phyloP scores from a whole-genome alignment of 1,284 basidiomycete species.

The Trichosporon sp. region DNA sequence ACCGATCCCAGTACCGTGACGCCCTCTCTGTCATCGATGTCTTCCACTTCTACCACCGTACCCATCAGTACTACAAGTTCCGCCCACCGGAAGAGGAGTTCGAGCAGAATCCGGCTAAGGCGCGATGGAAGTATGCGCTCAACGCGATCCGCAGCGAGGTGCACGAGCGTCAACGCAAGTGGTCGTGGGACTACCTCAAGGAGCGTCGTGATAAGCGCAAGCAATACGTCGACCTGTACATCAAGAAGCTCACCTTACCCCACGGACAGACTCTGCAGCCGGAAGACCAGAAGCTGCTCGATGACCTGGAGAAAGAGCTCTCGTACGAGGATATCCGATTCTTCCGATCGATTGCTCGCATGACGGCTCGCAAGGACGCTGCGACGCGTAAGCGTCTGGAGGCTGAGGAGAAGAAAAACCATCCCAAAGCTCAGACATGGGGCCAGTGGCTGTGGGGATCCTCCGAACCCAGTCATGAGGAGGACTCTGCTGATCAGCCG shows the following conservation, averaged over 20 bases:
- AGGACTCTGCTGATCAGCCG: constrained; percentile 30
- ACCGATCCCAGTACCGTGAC: constrained; percentile 95
- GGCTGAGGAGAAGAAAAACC: constrained; percentile 63
- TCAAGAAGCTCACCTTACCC: constrained; percentile 66
- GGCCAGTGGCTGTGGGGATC: constrained; percentile 79
- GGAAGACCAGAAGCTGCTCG: constrained; percentile 67
- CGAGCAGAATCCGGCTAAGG: constrained; percentile 67
- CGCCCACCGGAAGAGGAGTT: constrained; percentile 69
- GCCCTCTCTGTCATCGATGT: constrained; percentile 91
- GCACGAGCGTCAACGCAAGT: constrained; percentile 78
- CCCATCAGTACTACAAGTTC: constrained; percentile 83
- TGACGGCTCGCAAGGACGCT: constrained; percentile 81
- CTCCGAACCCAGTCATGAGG: constrained; percentile 49
- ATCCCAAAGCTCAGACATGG: constrained; percentile 68
- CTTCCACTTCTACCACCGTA: constrained; percentile 93
- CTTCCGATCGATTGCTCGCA: constrained; percentile 93
- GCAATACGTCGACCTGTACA: constrained; percentile 76
- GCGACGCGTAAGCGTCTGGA: constrained; percentile 70
- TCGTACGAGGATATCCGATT: constrained; percentile 96
- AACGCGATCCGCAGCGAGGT: constrained; percentile 83
- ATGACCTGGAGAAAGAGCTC: constrained; percentile 76
- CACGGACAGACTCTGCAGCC: constrained; percentile 59
- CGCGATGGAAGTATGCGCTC: constrained; percentile 78
- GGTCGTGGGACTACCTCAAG: constrained; percentile 91
- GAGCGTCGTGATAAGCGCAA: constrained; percentile 84